Conservation (phyloP, 140 eudicot species). For the Cichorium intybus region DNA sequence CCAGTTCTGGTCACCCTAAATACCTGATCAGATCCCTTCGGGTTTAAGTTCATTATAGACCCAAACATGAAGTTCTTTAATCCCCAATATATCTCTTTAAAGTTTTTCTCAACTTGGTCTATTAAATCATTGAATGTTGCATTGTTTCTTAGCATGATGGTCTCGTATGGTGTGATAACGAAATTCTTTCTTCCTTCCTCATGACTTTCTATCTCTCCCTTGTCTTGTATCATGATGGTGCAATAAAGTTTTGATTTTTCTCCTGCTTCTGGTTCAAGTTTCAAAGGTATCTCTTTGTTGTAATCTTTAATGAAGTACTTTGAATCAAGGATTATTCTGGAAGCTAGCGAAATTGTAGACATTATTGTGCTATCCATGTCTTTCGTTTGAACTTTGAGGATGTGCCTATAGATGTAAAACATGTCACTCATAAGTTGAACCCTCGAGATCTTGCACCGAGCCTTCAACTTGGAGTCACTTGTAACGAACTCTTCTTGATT, state of each 20-base stretch:
- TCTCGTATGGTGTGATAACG: slow-evolving; percentile 46
- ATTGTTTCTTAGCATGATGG: slow-evolving; percentile 40
- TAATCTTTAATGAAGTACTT: slow-evolving; percentile 70
- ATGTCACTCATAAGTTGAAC: slow-evolving; percentile 74
- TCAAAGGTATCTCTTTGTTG: slow-evolving; percentile 13
- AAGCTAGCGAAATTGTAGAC: slow-evolving; percentile 56
- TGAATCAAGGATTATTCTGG: slow-evolving; percentile 80
- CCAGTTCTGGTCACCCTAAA: slow-evolving; percentile 42
- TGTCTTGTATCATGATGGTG: slow-evolving; percentile 34
- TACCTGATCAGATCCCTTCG: slow-evolving; percentile 53
- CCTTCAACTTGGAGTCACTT: slow-evolving; percentile 37
- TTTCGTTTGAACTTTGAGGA: slow-evolving; percentile 47
- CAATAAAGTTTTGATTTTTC: slow-evolving; percentile 43
- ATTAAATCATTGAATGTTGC: slow-evolving; percentile 61
- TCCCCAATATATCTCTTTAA: slow-evolving; percentile 67
- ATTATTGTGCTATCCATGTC: slow-evolving; percentile 30
- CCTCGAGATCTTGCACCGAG: slow-evolving; percentile 49
- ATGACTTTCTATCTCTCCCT: background rate
- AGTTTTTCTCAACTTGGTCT: slow-evolving; percentile 54
- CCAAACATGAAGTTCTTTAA: slow-evolving; percentile 39
- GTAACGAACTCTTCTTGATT: slow-evolving; percentile 49
- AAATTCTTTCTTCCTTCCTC: slow-evolving; percentile 20
- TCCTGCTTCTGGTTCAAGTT: slow-evolving; percentile 19
- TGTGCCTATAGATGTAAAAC: slow-evolving; percentile 49
- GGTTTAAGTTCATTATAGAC: slow-evolving; percentile 38